These are phyloP conservation scores for Suillus clintonianus DNA, from an alignment of 768 basidiomycete species.

Conservation along the genomic window DNA sequence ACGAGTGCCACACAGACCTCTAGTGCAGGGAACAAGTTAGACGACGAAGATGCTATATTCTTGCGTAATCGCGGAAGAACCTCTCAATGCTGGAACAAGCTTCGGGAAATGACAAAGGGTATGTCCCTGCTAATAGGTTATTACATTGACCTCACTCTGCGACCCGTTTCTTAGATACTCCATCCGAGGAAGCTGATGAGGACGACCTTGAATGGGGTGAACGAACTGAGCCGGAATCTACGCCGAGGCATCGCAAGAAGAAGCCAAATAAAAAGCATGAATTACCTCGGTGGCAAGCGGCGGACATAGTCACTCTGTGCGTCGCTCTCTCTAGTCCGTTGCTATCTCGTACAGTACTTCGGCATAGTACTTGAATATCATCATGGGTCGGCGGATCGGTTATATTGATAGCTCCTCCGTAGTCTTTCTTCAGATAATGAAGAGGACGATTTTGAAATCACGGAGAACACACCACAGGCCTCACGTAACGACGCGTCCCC, in stretches of 20 bases:
- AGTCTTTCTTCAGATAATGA: constrained; percentile 45
- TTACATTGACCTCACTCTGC: neutral
- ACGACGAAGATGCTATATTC: constrained; percentile 71
- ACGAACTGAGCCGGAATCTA: constrained; percentile 14
- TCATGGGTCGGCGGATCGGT: neutral
- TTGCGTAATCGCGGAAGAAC: constrained; percentile 65
- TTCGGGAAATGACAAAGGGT: constrained; percentile 63
- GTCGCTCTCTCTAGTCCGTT: constrained; percentile 15
- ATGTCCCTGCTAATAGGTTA: neutral
- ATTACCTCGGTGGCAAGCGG: constrained; percentile 46
- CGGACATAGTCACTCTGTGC: constrained; percentile 43
- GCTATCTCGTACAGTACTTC: neutral
- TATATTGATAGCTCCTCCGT: constrained; percentile 3
- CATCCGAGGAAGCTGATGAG: constrained; percentile 17
- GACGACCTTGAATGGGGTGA: constrained; percentile 24
- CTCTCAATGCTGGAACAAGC: constrained; percentile 55
- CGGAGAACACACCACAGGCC: constrained; percentile 34
- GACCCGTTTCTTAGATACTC: constrained; percentile 19
- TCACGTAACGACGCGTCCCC: constrained; percentile 20
- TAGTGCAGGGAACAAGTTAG: constrained; percentile 15
- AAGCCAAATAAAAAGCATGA: constrained; percentile 29
- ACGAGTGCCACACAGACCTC: constrained; percentile 7
- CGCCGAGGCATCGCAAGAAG: constrained; percentile 41
- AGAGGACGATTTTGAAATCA: constrained; percentile 45
- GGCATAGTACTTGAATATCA: neutral